Conservation (phyloP, 2,329 filamentous ascomycete species). For the Penicillium griseofulvum region DNA sequence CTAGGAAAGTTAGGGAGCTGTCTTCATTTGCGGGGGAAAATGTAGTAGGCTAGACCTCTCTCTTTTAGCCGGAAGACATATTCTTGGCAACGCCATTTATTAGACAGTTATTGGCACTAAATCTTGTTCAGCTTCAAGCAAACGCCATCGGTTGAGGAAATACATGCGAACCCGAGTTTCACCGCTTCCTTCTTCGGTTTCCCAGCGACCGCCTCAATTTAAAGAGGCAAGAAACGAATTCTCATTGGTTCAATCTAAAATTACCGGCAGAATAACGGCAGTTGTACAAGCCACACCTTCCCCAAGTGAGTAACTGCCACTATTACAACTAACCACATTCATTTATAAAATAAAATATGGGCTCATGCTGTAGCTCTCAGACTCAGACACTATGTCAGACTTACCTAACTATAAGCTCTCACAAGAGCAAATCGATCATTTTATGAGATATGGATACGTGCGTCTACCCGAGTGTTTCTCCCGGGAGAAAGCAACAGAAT, state of each 20-base stretch:
- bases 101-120: neutral
- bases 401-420: constrained; percentile 33
- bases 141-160: neutral
- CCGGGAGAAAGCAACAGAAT: constrained; percentile 46
- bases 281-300: neutral
- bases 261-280: neutral
- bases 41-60: neutral
- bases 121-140: neutral
- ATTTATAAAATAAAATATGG: neutral
- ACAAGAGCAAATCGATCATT: constrained; percentile 51
- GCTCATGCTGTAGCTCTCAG: neutral
- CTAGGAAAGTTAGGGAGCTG: neutral
- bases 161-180: neutral
- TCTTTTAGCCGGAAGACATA: constrained; percentile 6
- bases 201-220: neutral
- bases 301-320: neutral
- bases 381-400: neutral
- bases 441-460: constrained; percentile 56
- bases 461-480: constrained; percentile 55
- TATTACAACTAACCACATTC: neutral
- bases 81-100: neutral
- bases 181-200: neutral
- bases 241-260: neutral
- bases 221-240: accelerated
- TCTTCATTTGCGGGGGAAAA: constrained; percentile 4